Base-by-base conservation (phyloP, 1,284 basidiomycete genomes). In the Cystobasidium pallidum region DNA sequence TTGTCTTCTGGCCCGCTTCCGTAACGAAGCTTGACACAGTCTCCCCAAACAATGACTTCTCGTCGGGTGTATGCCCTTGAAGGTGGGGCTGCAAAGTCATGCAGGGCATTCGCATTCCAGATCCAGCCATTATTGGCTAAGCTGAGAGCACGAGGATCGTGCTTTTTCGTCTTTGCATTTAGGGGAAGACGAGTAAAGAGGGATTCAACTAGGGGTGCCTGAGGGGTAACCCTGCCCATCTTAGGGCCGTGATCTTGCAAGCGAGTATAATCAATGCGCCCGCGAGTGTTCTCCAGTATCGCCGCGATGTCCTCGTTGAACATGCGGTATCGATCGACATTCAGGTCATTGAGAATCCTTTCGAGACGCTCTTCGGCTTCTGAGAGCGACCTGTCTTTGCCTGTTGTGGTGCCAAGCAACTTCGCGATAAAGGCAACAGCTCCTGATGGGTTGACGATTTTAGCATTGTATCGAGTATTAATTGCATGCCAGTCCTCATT, bases 111-210 rank as follows among this genome's bases (percentile, higher is more conserved):
- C 1, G 95, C 94, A 73, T 90, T 85, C 95, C 95, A 99, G 77
- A 99, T 95, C 95, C 95, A 99, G 7, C 95, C 95, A 78, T 99
- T 99, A 82, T 98, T 97, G 4, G 95, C 95, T 34, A 97, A 83
- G 0, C 91, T 89, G 78, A 94, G 90, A 10, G 86, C 84, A 24
- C 85, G 80, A 1, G 89, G 87, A 72, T 93, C 88, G 74, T 85
- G 83, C 58, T 86, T 85, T 62, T 86, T 81, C 1, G 86, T 86
- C 26, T 82, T 84, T 3, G 74, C 76, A 74, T 83, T 84, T 6
- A 85, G 83, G 10, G 86, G 83, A 19, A 95, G 80, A 52, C 92
- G 89, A 1, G 93, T 96, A 81, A 97, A 97, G 82, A 95, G 94
- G 1, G 86, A 83, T 79, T 96, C 94, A 54, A 92, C 88, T 43